phyloP scores from a whole-genome alignment of 2,329 filamentous ascomycete genomes.

The Chaetomium sp. region DNA sequence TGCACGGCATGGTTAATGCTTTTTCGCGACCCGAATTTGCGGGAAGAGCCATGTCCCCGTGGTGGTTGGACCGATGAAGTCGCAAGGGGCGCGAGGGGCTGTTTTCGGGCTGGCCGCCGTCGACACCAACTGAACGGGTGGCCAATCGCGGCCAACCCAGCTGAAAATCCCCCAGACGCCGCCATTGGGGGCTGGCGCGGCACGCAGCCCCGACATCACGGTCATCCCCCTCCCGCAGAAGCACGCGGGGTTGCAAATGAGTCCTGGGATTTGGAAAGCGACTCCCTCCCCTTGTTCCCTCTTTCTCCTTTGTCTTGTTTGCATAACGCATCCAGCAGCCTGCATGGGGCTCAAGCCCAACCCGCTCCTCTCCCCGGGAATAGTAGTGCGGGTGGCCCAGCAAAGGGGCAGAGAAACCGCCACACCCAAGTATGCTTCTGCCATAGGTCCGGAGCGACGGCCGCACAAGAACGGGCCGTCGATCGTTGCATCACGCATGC shows the following conservation, averaged over 20 bases:
- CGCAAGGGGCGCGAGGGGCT: not conserved
- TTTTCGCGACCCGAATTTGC: not conserved
- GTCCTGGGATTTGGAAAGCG: not conserved
- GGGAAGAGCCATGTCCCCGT: not conserved
- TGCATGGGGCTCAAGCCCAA: not conserved
- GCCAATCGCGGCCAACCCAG: conserved; percentile 11
- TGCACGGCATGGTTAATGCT: not conserved
- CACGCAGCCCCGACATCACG: not conserved
- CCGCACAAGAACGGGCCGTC: not conserved
- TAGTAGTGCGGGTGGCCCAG: not conserved
- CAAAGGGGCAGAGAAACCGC: not conserved
- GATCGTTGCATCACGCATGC: not conserved
- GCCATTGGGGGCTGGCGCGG: not conserved
- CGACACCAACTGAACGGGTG: conserved; percentile 17
- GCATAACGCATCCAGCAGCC: not conserved
- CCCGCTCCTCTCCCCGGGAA: not conserved
- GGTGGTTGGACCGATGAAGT: not conserved
- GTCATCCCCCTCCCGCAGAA: not conserved
- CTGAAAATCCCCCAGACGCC: conserved; percentile 9
- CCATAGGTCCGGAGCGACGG: not conserved
- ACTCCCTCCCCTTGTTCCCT: too few species aligned
- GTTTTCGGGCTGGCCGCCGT: conserved; percentile 12
- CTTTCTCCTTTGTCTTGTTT: not conserved
- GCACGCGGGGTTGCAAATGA: not conserved
- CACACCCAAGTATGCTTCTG: not conserved